Percentiles rank a stretch among this genome's conserved stretches.
phyloP scores from a whole-genome alignment of 2,329 filamentous ascomycete species.

The Hysterium pulicare region DNA sequence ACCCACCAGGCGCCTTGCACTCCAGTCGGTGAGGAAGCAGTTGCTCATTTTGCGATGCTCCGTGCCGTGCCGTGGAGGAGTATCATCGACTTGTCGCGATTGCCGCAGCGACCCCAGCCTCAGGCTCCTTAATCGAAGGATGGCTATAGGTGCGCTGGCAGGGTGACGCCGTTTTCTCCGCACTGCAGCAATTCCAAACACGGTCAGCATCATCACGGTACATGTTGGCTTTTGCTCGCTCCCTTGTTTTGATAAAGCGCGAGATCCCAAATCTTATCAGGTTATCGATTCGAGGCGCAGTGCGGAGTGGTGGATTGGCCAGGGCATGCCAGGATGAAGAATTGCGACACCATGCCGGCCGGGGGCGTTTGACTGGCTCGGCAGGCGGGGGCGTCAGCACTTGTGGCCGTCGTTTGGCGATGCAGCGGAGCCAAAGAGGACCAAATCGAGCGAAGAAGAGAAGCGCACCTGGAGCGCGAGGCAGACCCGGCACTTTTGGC shows the following conservation, averaged over 20 bases:
- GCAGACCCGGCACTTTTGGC: not conserved
- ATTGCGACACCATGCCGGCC: not conserved
- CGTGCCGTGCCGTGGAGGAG: not conserved
- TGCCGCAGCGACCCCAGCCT: not conserved
- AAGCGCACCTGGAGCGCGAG: not conserved
- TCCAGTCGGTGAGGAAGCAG: constrained; percentile 1
- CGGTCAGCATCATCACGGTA: no score
- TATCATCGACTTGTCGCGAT: not conserved
- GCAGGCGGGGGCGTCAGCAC: not conserved
- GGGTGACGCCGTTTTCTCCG: no score
- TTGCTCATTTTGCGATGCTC: not conserved
- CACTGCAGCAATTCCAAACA: no score
- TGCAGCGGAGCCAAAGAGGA: no score
- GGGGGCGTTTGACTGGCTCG: not conserved
- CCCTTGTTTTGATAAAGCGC: not conserved
- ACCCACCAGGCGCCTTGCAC: no score
- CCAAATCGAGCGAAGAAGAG: no score
- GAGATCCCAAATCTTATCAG: constrained; percentile 1
- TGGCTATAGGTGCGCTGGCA: not conserved
- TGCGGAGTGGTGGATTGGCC: not conserved
- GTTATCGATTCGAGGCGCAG: constrained; percentile 1
- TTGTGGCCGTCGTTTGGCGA: not conserved
- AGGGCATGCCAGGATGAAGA: not conserved
- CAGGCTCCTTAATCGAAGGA: not conserved
- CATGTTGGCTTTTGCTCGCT: no score